Base-by-base conservation (phyloP, 805 yeast genomes). In the Barnettozyma populi region DNA sequence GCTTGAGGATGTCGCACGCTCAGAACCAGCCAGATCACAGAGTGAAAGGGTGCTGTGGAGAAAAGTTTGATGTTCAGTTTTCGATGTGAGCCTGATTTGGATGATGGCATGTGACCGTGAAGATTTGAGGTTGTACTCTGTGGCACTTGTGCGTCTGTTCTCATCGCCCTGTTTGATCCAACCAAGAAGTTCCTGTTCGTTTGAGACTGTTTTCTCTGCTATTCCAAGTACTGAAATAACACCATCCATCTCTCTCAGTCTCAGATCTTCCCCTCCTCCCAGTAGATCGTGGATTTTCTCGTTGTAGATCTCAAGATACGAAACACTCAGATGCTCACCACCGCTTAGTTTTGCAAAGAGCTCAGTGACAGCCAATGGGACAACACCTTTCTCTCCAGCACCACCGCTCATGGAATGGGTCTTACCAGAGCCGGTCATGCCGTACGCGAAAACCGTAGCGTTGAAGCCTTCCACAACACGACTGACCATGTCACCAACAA, bases 11-110 rank as follows among this genome's bases (percentile, higher is more conserved):
- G 86, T 73, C 0, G 95, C 96, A 45, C 86, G 76, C 66, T 92
- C 99, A n/a, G 96, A 86, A 25, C 99, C 99, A 0, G 99, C 99
- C 59, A 92, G 75, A 67, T 92, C 99, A 70, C 98, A 92, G 47
- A 92, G 72, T 31, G 92, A 87, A 29, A 92, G 76, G 0, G 89
- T 81, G 11, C 68, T 46, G 61, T 76, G 77, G 2, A 73, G 69
- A 5, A 71, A 63, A 3, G 70, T 69, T 5, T 36, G n/a, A 21
- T 19, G 31, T 20, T 36, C 21, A 9, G 20, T 23, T 14, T 25
- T 40, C 4, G 44, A 18, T 10, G 20, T 27, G 16, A 92, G 61
- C 49, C 80, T 71, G 19, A 94, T 73, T 62, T 86, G 82, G 7
- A 92, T 79, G 20, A 92, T 83, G 0, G 97, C 95, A 64, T 92